Percentiles rank a stretch among this genome's conserved stretches.
These are phyloP conservation scores for Agrocybe praecox DNA, from an alignment of 768 basidiomycete species.

Conservation along the genomic window DNA sequence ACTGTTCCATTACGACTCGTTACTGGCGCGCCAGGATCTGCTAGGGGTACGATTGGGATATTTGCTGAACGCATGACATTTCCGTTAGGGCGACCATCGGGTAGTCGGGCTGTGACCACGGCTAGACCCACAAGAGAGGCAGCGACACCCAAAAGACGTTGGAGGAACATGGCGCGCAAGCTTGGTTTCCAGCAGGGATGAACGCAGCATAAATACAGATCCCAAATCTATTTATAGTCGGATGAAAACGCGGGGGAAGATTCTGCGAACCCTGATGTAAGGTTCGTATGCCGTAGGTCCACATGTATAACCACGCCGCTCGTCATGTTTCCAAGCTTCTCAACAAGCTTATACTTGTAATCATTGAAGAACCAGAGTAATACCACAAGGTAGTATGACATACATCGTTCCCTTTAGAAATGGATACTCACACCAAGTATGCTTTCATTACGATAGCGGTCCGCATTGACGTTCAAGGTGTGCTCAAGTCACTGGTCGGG, in stretches of 20 bases:
- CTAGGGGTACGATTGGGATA: conserved; percentile 33
- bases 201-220: conserved; percentile 2
- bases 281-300: conserved; percentile 7
- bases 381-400: not conserved
- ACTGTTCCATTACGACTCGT: conserved; percentile 43
- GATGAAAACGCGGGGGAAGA: conserved; percentile 13
- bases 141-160: conserved; percentile 21
- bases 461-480: no score
- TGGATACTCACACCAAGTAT: no score
- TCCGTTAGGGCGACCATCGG: conserved; percentile 42
- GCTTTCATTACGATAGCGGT: no score
- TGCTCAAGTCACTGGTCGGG: no score
- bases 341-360: not conserved
- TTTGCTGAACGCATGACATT: conserved; percentile 43
- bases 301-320: conserved; percentile 11
- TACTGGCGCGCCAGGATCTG: conserved; percentile 34
- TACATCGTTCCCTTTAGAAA: not conserved
- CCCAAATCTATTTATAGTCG: conserved; percentile 3
- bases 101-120: conserved; percentile 21
- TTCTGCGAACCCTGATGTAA: conserved; percentile 14
- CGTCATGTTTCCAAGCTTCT: conserved; percentile 9
- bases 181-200: not conserved
- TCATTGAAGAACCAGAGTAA: not conserved
- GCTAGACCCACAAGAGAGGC: conserved; percentile 20
- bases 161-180: conserved; percentile 12